A percentile compares a stretch with the other conserved stretches of the same genome.
These are phyloP conservation scores for Myochromella boudieri DNA, from an alignment of 768 basidiomycete species.

Conservation along the genomic window DNA sequence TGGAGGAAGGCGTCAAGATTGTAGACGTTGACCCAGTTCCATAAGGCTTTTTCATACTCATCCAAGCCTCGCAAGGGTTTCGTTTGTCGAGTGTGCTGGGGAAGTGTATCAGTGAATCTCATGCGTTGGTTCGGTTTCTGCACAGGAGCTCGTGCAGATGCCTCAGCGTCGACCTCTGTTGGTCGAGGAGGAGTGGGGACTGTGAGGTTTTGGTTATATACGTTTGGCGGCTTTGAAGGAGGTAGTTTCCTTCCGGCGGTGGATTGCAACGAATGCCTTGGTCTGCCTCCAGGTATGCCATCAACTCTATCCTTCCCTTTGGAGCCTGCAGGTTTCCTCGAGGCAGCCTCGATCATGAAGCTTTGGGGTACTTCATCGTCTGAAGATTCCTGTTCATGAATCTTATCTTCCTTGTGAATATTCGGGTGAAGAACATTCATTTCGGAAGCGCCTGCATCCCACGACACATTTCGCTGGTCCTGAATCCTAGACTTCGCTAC, in stretches of 20 bases:
- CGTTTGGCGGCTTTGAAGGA: slow-evolving; percentile 33
- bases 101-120: slow-evolving; percentile 27
- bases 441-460: slow-evolving; percentile 56
- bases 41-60: slow-evolving; percentile 87
- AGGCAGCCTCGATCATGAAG: slow-evolving; percentile 78
- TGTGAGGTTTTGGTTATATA: slow-evolving; percentile 28
- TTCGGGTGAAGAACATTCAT: slow-evolving; percentile 66
- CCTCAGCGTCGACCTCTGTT: slow-evolving; percentile 54
- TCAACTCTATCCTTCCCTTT: slow-evolving; percentile 25
- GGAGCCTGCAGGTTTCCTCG: slow-evolving; percentile 36
- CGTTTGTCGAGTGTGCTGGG: slow-evolving; percentile 30
- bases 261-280: slow-evolving; percentile 56
- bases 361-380: slow-evolving; percentile 87
- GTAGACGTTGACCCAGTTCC: slow-evolving; percentile 99
- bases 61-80: slow-evolving; percentile 71
- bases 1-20: slow-evolving; percentile 95
- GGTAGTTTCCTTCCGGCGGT: slow-evolving; percentile 40
- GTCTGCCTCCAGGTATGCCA: slow-evolving; percentile 19
- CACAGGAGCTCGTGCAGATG: slow-evolving; percentile 21
- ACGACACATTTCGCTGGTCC: slow-evolving; percentile 55
- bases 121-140: slow-evolving; percentile 15
- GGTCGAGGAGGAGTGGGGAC: slow-evolving; percentile 64
- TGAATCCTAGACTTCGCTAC: slow-evolving; percentile 34
- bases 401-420: slow-evolving; percentile 65
- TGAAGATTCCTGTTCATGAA: slow-evolving; percentile 59